A percentile compares a stretch with the other conserved stretches of the same genome.
Conservation (phyloP, 2,329 filamentous ascomycete species). For the Colletotrichum salicis region DNA sequence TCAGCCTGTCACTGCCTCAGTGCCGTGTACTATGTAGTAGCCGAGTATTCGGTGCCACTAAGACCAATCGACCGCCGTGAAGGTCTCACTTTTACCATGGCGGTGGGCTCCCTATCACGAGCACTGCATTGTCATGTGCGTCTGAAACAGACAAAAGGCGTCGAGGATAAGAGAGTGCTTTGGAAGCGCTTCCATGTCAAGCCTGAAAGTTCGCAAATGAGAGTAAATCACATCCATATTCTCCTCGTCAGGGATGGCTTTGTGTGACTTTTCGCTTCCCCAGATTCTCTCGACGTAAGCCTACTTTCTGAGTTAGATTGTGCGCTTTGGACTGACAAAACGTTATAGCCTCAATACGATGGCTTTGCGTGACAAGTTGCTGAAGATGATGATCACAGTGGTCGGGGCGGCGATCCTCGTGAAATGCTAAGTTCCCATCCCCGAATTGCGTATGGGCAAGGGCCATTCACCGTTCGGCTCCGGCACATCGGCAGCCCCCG, state of each 20-base stretch:
- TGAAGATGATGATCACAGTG: neutral
- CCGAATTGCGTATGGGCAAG: neutral
- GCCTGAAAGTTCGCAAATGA: neutral
- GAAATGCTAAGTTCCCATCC: neutral
- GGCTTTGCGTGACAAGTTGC: no score
- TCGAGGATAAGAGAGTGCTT: neutral
- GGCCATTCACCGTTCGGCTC: slow-evolving; percentile 4
- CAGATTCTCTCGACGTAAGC: neutral
- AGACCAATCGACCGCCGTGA: no score
- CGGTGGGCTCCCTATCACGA: neutral
- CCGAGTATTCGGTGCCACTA: neutral
- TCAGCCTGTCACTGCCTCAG: neutral
- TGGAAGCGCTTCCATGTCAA: neutral
- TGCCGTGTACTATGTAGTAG: neutral
- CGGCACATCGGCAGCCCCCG: neutral
- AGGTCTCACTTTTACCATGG: neutral
- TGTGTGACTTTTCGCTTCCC: neutral
- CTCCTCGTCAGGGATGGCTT: neutral
- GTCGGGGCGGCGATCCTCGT: no score
- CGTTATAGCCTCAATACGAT: no score
- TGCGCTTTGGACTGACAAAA: no score
- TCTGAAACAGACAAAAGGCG: neutral
- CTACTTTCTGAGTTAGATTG: neutral
- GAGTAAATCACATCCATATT: neutral
- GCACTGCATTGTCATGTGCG: neutral